Conservation (phyloP, 257 asterid genomes). For the Asclepias syriaca region DNA sequence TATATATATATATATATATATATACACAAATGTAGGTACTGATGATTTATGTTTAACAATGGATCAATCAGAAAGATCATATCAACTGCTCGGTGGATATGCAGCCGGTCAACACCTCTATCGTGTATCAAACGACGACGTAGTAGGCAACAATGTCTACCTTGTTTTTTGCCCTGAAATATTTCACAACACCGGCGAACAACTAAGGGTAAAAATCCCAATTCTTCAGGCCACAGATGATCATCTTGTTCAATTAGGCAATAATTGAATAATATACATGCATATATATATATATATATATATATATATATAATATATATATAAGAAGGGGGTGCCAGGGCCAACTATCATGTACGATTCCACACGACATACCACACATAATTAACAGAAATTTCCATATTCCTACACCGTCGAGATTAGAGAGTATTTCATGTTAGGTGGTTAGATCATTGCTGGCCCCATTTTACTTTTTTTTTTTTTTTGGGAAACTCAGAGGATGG, state of each 20-base stretch:
- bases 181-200: conserved; percentile 24
- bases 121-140: conserved; percentile 35
- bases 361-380: too few species aligned
- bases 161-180: conserved; percentile 46
- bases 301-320: too few species aligned
- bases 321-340: too few species aligned
- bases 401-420: not conserved
- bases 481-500: not conserved
- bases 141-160: conserved; percentile 27
- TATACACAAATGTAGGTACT: conserved; percentile 17
- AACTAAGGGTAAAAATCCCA: conserved; percentile 54
- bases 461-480: not conserved
- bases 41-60: conserved; percentile 63
- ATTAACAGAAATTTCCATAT: too few species aligned
- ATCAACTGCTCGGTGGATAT: conserved; percentile 78
- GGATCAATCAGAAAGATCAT: conserved; percentile 81
- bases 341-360: too few species aligned
- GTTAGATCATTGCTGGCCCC: not conserved
- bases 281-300: too few species aligned
- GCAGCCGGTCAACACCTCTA: conserved; percentile 72
- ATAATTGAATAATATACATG: not conserved
- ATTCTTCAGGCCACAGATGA: conserved; percentile 52
- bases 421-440: not conserved
- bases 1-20: too few species aligned
- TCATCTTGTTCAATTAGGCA: conserved; percentile 38